Evolutionary conservation across 2,329 filamentous ascomycete species (phyloP).

Genomic region (Graphilbum fragrans): DNA sequence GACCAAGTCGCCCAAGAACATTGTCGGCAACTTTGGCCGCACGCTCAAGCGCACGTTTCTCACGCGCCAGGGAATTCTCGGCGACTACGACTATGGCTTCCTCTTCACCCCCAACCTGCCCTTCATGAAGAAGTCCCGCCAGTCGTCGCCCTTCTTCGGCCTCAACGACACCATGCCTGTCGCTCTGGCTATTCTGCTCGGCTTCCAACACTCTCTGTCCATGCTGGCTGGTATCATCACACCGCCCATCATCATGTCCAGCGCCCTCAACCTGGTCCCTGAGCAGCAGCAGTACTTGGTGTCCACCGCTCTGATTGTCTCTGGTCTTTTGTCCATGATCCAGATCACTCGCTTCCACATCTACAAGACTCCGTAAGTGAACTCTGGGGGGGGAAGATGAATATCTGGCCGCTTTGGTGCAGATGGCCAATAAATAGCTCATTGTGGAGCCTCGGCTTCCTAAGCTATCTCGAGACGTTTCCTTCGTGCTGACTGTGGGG

Average conservation of each 20-base stretch:
- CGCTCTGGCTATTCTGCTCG: conserved; percentile 59
- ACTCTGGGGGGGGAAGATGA: too few species aligned
- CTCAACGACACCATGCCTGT: conserved; percentile 69
- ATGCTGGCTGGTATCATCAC: conserved; percentile 70
- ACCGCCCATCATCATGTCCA: conserved; percentile 61
- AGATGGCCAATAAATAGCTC: background rate
- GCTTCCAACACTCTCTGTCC: conserved; percentile 66
- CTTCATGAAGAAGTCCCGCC: conserved; percentile 54
- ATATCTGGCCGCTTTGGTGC: too few species aligned
- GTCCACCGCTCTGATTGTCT: conserved; percentile 67
- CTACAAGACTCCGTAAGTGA: conserved; percentile 43
- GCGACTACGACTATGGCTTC: conserved; percentile 81
- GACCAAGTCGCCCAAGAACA: conserved; percentile 13
- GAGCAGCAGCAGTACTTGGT: conserved; percentile 64
- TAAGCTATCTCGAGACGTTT: too few species aligned
- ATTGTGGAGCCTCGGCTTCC: too few species aligned
- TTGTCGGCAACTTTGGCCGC: conserved; percentile 17
- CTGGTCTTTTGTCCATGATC: conserved; percentile 59
- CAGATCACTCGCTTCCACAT: conserved; percentile 72
- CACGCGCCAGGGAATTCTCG: conserved; percentile 62
- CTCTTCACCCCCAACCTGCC: conserved; percentile 75
- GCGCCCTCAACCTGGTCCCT: conserved; percentile 47
- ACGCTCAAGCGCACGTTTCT: conserved; percentile 30
- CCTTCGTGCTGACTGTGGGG: background rate
- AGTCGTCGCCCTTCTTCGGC: conserved; percentile 70